Evolutionary conservation across 331 rosid species (phyloP).

Genomic region (Pyracantha coccinea): DNA sequence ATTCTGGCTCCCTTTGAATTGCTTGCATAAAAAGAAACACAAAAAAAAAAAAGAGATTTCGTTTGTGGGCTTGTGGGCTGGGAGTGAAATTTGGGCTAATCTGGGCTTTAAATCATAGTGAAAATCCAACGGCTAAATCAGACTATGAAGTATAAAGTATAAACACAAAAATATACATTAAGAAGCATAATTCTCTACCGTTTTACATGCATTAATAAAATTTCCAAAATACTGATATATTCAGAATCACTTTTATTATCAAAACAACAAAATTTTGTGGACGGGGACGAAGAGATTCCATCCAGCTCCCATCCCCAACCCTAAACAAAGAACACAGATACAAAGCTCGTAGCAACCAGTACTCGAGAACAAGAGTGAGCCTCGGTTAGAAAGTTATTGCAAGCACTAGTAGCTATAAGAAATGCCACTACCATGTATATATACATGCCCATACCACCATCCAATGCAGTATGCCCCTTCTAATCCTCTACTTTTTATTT

Average conservation of each 20-base stretch:
- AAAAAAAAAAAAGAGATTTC: not conserved
- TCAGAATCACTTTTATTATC: not conserved
- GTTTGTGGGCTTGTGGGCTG: not conserved
- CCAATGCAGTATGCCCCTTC: slow-evolving; percentile 37
- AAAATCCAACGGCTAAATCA: not conserved
- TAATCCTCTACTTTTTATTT: slow-evolving; percentile 8
- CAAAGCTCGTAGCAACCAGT: not conserved
- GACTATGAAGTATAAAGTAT: not conserved
- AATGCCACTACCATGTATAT: slow-evolving; percentile 24
- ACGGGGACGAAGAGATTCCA: not conserved
- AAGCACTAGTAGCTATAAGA: slow-evolving; percentile 7
- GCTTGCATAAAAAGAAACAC: not conserved
- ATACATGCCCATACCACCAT: slow-evolving; percentile 38
- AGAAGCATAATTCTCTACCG: not conserved
- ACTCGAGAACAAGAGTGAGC: not conserved
- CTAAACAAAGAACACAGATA: not conserved
- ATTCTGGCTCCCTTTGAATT: not conserved
- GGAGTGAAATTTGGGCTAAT: not conserved
- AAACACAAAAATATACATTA: not conserved
- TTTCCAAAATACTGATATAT: not conserved
- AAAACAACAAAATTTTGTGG: slow-evolving; percentile 14
- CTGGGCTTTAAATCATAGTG: not conserved
- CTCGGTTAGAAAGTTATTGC: slow-evolving; percentile 1
- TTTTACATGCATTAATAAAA: not conserved
- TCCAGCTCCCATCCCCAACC: not conserved